Base-by-base conservation (phyloP, 2,329 filamentous ascomycete species). In the Hypoxylon rubiginosum region DNA sequence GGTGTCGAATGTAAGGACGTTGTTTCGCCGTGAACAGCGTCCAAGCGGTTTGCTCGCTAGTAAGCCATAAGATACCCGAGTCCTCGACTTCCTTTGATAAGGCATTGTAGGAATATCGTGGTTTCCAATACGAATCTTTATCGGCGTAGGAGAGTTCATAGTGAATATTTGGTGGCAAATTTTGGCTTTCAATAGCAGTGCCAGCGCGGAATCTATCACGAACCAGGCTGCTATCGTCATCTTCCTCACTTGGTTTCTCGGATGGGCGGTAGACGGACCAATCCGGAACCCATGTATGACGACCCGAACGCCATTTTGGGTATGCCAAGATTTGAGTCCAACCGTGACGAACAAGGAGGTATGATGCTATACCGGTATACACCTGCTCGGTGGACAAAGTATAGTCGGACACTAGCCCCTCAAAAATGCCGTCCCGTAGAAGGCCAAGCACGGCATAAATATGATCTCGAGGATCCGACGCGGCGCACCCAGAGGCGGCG, bases 371-470 rank as follows among this genome's bases (percentile, higher is more conserved):
- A 24, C 58, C 58, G 11, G 45, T 50, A 19, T 61, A 61, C 2
- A 61, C 50, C 21, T 55, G 41, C 41, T 54, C 51, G 17, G 43
- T 55, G 15, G 58, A 55, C 21, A 61, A 21, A 10, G 34, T 28
- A 32, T 61, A 61, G 48, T 61, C 58, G 3, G 58, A 50, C 10
- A 41, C 24, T 2, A 61, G 19, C 30, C 58, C 58, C 30, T 61
- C 58, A 32, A 43, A 48, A 7, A 55, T 41, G 41, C 41, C 41
- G 6, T 55, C 48, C 7, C 51, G 50, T 13, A 61, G 21, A 34
- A 61, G 58, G 9, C 58, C 58, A 21, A 61, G 43, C 9, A 61
- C 32, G n/a, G 58, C 58, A 28, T 55, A 61, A 3, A 61, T 19
- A 19, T 55, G 54, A 17, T 61, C 58, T 19, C 43, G 54, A 11